Base-by-base conservation (phyloP, 169 alveolate species). In the Neospora caninum region DNA sequence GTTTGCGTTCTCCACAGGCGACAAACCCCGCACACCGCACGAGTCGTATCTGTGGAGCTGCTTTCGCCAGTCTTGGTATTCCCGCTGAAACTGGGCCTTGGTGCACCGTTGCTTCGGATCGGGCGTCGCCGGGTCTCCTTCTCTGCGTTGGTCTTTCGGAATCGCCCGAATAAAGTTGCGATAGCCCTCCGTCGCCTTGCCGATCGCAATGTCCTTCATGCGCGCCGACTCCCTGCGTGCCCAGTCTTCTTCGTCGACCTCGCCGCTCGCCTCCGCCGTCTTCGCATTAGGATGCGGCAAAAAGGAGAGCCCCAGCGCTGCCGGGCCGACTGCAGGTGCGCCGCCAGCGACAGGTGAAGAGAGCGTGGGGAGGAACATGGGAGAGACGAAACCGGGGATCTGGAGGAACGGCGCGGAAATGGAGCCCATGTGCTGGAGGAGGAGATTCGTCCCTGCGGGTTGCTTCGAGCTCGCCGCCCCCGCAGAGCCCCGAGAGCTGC, bases 121-220 rank as follows among this genome's bases (percentile, higher is more conserved):
- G 41, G 97, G 97, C 25, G 97, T 96, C 89, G 82, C 80, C 18
- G 97, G 97, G 64, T 95, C 97, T 7, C 94, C 96, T 6, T 88
- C 95, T 41, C 95, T 69, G 31, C 97, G 94, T 41, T 91, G 78
- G 42, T 95, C 97, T 78, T 91, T 86, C 18, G 96, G 96, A 43
- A 96, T 97, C 27, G 84, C 87, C 43, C 86, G 88, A 70, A 96
- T 95, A 93, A 94, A 96, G 92, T 95, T 96, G 80, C 96, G 95
- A 88, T 96, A 96, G 80, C 96, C 97, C 22, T 96, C 94, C 39
- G 96, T 94, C 34, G 97, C 95, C 86, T 96, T 96, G 41, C 97
- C 97, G 70, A 96, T 94, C 25, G 97, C 97, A 16, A 96, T 96
- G 36, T 96, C 97, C 53, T 96, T 96, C 94, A 96, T 89, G 42